phyloP scores from a whole-genome alignment of 345 rosid genomes.

The Atalantia buxifolia region DNA sequence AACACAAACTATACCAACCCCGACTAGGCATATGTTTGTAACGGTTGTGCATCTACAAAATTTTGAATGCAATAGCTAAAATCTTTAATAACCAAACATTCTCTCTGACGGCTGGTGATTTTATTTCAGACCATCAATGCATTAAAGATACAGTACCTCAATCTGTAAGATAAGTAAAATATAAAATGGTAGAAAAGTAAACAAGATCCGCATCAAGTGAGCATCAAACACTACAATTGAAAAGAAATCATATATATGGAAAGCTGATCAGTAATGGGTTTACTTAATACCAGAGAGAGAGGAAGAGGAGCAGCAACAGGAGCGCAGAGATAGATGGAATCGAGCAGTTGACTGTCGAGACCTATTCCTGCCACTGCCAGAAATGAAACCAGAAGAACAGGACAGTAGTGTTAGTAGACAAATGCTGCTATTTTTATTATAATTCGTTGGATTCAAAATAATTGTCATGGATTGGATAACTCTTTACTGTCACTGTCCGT shows the following conservation, averaged over 20 bases:
- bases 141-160: background rate
- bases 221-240: background rate
- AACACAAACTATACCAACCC: background rate
- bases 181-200: background rate
- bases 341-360: background rate
- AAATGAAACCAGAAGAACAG: background rate
- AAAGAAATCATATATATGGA: background rate
- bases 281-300: slow-evolving; percentile 20
- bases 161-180: background rate
- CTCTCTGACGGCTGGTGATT: too few relatives aligned
- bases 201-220: background rate
- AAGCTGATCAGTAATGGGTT: background rate
- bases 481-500: background rate
- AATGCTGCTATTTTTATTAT: background rate
- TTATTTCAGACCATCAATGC: too few relatives aligned
- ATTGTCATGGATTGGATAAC: background rate
- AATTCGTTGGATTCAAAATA: background rate
- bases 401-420: background rate
- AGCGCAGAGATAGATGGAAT: slow-evolving; percentile 4
- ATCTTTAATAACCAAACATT: background rate
- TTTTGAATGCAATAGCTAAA: background rate
- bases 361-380: background rate
- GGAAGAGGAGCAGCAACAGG: slow-evolving; percentile 7
- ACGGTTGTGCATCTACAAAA: background rate
- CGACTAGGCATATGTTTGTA: background rate